Percentiles rank a stretch among this genome's conserved stretches.
phyloP scores from a whole-genome alignment of 2,329 filamentous ascomycete genomes.

The Blumeriella jaapii region DNA sequence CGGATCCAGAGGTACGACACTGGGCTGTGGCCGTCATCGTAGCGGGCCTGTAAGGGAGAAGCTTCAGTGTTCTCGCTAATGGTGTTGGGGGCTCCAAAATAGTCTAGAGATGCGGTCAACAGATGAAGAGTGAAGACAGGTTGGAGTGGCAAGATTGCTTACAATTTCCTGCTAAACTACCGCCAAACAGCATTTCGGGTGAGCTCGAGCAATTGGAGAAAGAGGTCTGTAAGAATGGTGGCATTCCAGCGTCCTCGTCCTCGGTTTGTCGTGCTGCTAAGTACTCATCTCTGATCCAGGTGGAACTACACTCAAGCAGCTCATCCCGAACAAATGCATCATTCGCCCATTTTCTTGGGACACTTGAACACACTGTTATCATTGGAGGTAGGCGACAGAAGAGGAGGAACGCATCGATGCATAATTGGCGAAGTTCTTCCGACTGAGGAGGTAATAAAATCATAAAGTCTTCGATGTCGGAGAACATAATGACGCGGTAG shows the following conservation, averaged over 20 bases:
- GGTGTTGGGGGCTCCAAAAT: background rate
- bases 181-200: constrained; percentile 42
- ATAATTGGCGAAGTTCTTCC: constrained; percentile 29
- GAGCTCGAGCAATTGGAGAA: constrained; percentile 25
- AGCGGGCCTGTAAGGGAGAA: constrained; percentile 16
- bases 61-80: background rate
- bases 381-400: constrained; percentile 54
- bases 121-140: background rate
- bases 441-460: constrained; percentile 36
- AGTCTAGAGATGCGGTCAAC: background rate
- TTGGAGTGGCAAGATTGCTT: background rate
- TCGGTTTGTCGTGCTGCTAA: constrained; percentile 8
- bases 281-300: constrained; percentile 11
- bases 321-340: constrained; percentile 44
- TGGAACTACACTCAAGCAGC: constrained; percentile 22
- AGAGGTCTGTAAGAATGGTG: constrained; percentile 17
- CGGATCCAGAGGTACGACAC: constrained; percentile 34
- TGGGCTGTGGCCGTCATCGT: constrained; percentile 13
- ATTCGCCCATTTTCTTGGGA: constrained; percentile 28
- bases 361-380: constrained; percentile 14
- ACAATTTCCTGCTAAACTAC: constrained; percentile 1
- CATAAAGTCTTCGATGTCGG: constrained; percentile 59
- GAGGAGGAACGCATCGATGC: constrained; percentile 60
- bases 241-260: constrained; percentile 17
- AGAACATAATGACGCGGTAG: constrained; percentile 68